Percentiles rank a stretch among this genome's conserved stretches.
These are phyloP conservation scores for Yarrowia keelungensis DNA, from an alignment of 805 yeast species.

Conservation along the genomic window DNA sequence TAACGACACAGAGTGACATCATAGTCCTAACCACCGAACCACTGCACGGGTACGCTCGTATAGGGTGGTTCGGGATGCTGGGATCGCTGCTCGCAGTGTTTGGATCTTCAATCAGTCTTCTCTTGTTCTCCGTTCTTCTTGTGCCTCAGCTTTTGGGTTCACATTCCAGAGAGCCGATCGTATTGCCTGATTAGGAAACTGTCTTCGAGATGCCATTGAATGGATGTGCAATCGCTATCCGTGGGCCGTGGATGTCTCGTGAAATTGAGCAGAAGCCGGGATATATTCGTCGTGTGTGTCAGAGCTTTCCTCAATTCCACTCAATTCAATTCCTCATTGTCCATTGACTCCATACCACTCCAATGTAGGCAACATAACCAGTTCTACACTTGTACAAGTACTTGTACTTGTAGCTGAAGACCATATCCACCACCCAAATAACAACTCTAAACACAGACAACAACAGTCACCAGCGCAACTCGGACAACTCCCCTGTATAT, in stretches of 20 bases:
- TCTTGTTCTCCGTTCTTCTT: neutral
- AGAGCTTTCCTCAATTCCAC: too few relatives aligned
- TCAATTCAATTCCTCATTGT: too few relatives aligned
- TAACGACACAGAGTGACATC: neutral
- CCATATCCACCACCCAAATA: too few relatives aligned
- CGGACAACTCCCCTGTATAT: neutral
- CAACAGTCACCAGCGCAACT: too few relatives aligned
- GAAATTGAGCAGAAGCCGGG: neutral
- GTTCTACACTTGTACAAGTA: too few relatives aligned
- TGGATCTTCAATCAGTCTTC: conserved; percentile 11
- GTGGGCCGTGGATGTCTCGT: neutral
- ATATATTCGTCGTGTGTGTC: too few relatives aligned
- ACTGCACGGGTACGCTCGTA: conserved; percentile 3
- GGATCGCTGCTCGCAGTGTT: conserved; percentile 3
- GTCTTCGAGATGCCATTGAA: neutral
- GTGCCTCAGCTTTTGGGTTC: conserved; percentile 11
- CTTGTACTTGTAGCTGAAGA: too few relatives aligned
- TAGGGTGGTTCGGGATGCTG: neutral
- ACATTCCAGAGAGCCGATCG: conserved; percentile 25
- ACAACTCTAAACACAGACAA: too few relatives aligned
- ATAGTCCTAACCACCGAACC: neutral
- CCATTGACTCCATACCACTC: too few relatives aligned
- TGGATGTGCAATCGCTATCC: neutral
- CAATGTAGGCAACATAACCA: too few relatives aligned
- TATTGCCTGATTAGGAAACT: conserved; percentile 1